Evolutionary conservation across 2,329 filamentous ascomycete genomes (phyloP).

Genomic region (Capronia coronata): DNA sequence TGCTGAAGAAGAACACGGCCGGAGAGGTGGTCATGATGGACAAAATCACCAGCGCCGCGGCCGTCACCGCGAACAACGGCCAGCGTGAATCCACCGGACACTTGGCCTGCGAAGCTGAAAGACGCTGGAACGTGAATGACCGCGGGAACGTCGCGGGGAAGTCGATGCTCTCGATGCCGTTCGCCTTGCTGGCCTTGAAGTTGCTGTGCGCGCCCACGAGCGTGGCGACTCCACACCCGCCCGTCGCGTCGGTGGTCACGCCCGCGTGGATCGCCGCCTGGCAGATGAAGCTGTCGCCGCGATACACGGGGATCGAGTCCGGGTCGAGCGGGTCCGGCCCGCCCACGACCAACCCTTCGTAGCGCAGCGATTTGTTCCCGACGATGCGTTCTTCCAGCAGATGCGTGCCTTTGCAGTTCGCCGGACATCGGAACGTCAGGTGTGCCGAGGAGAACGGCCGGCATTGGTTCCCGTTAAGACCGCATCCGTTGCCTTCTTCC

Average conservation of each 20-base stretch:
- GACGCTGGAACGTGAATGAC: slow-evolving; percentile 67
- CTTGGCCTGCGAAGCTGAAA: slow-evolving; percentile 50
- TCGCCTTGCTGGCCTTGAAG: slow-evolving; percentile 58
- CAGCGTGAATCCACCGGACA: slow-evolving; percentile 73
- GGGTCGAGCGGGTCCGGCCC: slow-evolving; percentile 38
- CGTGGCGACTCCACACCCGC: slow-evolving; percentile 75
- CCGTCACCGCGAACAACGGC: slow-evolving; percentile 73
- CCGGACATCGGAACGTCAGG: slow-evolving; percentile 52
- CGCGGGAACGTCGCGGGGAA: slow-evolving; percentile 90
- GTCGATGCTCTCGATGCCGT: slow-evolving; percentile 67
- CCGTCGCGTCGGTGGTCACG: slow-evolving; percentile 61
- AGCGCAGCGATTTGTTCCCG: slow-evolving; percentile 47
- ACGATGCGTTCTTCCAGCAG: slow-evolving; percentile 48
- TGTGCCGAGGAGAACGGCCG: slow-evolving; percentile 49
- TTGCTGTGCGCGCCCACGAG: slow-evolving; percentile 61
- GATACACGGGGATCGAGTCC: slow-evolving; percentile 57
- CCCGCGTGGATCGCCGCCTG: slow-evolving; percentile 78
- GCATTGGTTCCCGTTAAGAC: slow-evolving; percentile 50
- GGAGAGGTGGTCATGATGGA: slow-evolving; percentile 77
- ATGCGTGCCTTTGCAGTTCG: slow-evolving; percentile 44
- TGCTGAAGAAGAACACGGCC: slow-evolving; percentile 72
- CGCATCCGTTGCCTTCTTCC: slow-evolving; percentile 43
- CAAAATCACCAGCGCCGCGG: slow-evolving; percentile 69
- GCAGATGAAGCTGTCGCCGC: slow-evolving; percentile 84
- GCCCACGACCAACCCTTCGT: slow-evolving; percentile 48